phyloP scores from a whole-genome alignment of 139 green algal genomes.

The Chlorella sp. region DNA sequence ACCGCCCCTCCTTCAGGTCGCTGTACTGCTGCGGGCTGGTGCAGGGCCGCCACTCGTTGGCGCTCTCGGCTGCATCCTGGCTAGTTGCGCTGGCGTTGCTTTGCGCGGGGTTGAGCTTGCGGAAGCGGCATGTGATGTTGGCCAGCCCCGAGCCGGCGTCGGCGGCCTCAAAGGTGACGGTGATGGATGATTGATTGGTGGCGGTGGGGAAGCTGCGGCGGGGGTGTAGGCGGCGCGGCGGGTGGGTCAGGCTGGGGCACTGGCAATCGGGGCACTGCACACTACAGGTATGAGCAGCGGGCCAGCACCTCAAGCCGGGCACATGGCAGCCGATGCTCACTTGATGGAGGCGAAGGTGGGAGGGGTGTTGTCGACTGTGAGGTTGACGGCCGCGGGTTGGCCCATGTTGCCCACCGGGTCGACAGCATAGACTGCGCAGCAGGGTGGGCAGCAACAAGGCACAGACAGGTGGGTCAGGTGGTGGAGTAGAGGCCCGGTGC shows the following conservation, averaged over 20 bases:
- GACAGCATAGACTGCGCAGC: slow-evolving; percentile 5
- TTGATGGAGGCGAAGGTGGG: slow-evolving; percentile 21
- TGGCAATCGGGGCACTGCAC: too few species aligned
- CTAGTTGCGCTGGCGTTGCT: background rate
- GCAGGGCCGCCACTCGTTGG: slow-evolving; percentile 30
- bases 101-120: background rate
- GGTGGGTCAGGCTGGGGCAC: background rate
- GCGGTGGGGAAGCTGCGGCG: slow-evolving; percentile 15
- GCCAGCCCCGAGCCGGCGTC: slow-evolving; percentile 33
- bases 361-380: slow-evolving; percentile 33
- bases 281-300: too few species aligned
- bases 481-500: too few species aligned
- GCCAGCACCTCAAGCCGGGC: too few species aligned
- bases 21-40: slow-evolving; percentile 10
- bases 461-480: background rate
- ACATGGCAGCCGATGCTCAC: background rate
- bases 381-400: background rate
- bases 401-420: slow-evolving; percentile 45
- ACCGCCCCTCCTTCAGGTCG: slow-evolving; percentile 36
- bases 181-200: slow-evolving; percentile 26
- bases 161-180: slow-evolving; percentile 36
- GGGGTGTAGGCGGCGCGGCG: background rate
- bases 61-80: background rate
- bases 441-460: background rate
- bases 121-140: slow-evolving; percentile 45